Evolutionary conservation across 306 rosid species (phyloP).

Genomic region (Cotoneaster glaucophyllus): DNA sequence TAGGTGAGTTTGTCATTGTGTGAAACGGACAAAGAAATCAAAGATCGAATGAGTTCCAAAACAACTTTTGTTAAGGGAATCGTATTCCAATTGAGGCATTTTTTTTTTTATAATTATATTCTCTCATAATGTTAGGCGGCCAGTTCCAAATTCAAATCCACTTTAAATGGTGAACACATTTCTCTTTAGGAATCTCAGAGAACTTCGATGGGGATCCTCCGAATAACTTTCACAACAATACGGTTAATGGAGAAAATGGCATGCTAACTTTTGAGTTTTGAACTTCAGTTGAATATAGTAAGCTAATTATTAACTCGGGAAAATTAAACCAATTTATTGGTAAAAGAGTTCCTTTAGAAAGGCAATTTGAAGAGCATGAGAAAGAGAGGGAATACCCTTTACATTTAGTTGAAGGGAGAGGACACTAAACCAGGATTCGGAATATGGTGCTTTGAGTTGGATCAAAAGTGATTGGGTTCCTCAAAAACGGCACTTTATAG

Average conservation of each 20-base stretch:
- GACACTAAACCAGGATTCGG: background rate
- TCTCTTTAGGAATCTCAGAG: slow-evolving; percentile 4
- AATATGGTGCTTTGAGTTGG: background rate
- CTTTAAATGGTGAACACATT: background rate
- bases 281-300: background rate
- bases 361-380: background rate
- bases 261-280: background rate
- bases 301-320: background rate
- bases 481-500: background rate
- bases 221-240: background rate
- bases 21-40: background rate
- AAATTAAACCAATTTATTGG: background rate
- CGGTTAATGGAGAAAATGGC: background rate
- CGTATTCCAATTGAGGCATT: background rate
- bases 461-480: background rate
- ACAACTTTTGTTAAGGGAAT: slow-evolving; percentile 6
- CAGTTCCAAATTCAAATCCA: slow-evolving; percentile 5
- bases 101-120: background rate
- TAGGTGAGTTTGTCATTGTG: background rate
- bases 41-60: background rate
- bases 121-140: background rate
- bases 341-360: background rate
- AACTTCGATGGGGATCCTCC: background rate
- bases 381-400: background rate
- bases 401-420: slow-evolving; percentile 1